Evolutionary conservation across 805 yeast species (phyloP).

Genomic region (Saturnispora quitensis): DNA sequence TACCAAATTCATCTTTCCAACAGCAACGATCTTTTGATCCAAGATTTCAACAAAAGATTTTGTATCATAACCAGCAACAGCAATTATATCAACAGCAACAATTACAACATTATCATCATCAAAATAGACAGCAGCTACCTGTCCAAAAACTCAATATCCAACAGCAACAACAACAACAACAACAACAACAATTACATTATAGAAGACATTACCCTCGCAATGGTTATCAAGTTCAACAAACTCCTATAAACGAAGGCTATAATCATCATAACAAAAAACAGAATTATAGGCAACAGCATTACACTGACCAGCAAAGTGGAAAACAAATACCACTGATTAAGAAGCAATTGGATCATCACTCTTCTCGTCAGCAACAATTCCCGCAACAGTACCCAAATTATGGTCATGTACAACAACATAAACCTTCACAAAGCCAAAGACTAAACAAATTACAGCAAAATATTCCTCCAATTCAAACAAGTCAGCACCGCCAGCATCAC

Average conservation of each 20-base stretch:
- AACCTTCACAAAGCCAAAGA: conserved; percentile 10
- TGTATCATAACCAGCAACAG: background rate
- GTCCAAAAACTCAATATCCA: background rate
- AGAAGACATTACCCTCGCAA: background rate
- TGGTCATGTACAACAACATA: background rate
- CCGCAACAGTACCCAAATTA: conserved; percentile 7
- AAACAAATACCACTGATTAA: background rate
- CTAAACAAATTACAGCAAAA: conserved; percentile 12
- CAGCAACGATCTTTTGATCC: background rate
- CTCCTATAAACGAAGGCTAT: background rate
- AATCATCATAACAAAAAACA: background rate
- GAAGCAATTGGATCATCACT: background rate
- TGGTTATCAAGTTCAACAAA: background rate
- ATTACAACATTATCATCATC: background rate
- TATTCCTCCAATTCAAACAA: conserved; percentile 6
- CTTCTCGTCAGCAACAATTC: conserved; percentile 4
- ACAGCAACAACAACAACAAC: conserved; percentile 1
- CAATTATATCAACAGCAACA: conserved; percentile 1
- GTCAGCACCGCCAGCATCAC: background rate
- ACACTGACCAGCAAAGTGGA: background rate
- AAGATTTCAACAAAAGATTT: background rate
- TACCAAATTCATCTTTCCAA: background rate
- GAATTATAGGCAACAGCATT: conserved; percentile 1
- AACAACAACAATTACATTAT: background rate
- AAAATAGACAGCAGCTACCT: background rate